Evolutionary conservation across 768 basidiomycete species (phyloP), one percentile per base, ranked within the genome.

Genomic region (Kwoniella dejecticola): DNA sequence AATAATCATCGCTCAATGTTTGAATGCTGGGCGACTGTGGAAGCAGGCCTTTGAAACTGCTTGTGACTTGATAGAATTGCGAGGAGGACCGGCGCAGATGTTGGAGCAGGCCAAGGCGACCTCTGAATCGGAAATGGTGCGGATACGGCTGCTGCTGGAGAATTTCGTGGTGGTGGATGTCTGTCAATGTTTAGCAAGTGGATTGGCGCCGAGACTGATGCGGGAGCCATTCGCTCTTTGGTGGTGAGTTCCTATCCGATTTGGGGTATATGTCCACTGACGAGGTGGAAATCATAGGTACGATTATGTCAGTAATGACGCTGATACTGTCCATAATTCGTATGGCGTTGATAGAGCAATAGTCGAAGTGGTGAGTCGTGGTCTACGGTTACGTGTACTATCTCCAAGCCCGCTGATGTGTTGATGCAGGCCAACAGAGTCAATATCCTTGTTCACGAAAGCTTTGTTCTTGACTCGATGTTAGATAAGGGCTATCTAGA

Each of bases 331-430:
- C n/a, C 62, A 63, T 27, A 47, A 42, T 23, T 31, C 55, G 17
- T 63, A 46, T 52, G 62, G 62, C 5, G 41, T 57, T 24, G 62
- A 63, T 24, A 48, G 62, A 31, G 62, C 55, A n/a, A 29, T 63
- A 40, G 27, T 63, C 13, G 62, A 63, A 54, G 48, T 63, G 38
- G 62, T 63, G 46, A 57, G 62, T n/a, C n/a, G n/a, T n/a, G n/a
- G n/a, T n/a, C n/a, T n/a, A n/a, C 19, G 6, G 17, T 13, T 42
- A 11, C 12, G 19, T 57, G 17, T 15, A 26, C 17, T 21, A 6
- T 23, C 10, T 12, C 17, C 10, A 19, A 15, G 23, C 53, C n/a
- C 7, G 19, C 41, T 36, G 62, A 63, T 21, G 38, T 38, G 13
- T 27, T 55, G 13, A 29, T 55, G 8, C 47, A 63, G 62, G 40